phyloP scores from a whole-genome alignment of 2,329 filamentous ascomycete genomes.

The Boeremia exigua region DNA sequence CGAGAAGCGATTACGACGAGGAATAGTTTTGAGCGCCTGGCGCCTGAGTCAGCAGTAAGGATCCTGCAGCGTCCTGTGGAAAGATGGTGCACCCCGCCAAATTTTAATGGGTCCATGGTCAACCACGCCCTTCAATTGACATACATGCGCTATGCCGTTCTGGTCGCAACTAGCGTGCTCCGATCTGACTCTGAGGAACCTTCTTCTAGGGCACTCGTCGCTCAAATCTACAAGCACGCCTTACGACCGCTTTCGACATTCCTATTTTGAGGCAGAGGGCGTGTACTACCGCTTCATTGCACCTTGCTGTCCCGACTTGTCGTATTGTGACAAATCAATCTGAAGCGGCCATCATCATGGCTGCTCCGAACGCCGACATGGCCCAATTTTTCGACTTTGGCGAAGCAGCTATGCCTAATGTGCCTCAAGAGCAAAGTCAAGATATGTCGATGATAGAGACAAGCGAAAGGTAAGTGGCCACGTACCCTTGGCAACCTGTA shows the following conservation, averaged over 20 bases:
- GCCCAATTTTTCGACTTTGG: constrained; percentile 49
- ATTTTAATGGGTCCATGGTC: constrained; percentile 7
- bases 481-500: too few relatives aligned
- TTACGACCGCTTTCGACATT: constrained; percentile 24
- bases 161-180: constrained; percentile 7
- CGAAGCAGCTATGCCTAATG: constrained; percentile 44
- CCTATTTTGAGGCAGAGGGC: constrained; percentile 18
- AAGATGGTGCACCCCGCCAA: constrained; percentile 9
- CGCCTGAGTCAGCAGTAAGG: constrained; percentile 4
- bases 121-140: constrained; percentile 18
- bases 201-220: constrained; percentile 13
- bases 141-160: constrained; percentile 5
- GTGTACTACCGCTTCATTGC: constrained; percentile 15
- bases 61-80: background rate
- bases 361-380: constrained; percentile 41
- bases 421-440: constrained; percentile 17
- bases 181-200: constrained; percentile 17
- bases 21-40: background rate
- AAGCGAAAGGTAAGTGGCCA: constrained; percentile 24
- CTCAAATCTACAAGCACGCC: constrained; percentile 26
- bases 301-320: background rate
- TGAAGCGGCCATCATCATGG: constrained; percentile 27
- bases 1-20: background rate
- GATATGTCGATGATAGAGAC: background rate
- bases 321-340: constrained; percentile 2